phyloP scores from a whole-genome alignment of 805 yeast genomes.

The Zygosaccharomyces bailii region DNA sequence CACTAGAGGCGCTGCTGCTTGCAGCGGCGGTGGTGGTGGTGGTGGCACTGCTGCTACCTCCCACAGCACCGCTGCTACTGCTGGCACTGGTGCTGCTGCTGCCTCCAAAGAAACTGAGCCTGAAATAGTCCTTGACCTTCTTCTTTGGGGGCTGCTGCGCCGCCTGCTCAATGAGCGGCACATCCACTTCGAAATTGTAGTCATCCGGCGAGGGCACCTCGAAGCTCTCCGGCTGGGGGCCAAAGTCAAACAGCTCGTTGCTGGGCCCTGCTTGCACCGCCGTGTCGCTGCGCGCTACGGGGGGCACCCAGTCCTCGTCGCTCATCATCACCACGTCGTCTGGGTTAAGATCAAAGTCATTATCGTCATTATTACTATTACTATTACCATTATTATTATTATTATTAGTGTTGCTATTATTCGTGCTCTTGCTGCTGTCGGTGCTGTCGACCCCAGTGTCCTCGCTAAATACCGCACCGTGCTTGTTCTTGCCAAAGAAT shows the following conservation, averaged over 20 bases:
- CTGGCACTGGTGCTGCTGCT: slow-evolving; percentile 10
- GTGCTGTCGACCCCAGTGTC: no score
- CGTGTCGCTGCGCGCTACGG: slow-evolving; percentile 2
- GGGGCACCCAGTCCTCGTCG: slow-evolving; percentile 13
- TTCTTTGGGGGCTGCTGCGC: slow-evolving; percentile 16
- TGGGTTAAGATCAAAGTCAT: background rate
- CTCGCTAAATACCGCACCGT: slow-evolving; percentile 11
- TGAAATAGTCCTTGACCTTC: slow-evolving; percentile 30
- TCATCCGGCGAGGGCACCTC: slow-evolving; percentile 3
- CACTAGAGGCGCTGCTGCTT: slow-evolving; percentile 9
- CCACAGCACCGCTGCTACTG: slow-evolving; percentile 1
- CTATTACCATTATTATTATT: slow-evolving; percentile 3
- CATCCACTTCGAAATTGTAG: slow-evolving; percentile 6
- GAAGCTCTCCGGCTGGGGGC: slow-evolving; percentile 4
- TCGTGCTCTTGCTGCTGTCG: background rate
- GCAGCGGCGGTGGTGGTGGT: slow-evolving; percentile 7
- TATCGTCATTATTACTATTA: slow-evolving; percentile 5
- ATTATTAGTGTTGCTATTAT: slow-evolving; percentile 1
- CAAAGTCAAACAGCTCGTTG: slow-evolving; percentile 10
- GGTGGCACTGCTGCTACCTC: background rate
- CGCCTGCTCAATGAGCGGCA: slow-evolving; percentile 3
- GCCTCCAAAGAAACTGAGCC: slow-evolving; percentile 26
- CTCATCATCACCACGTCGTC: slow-evolving; percentile 14
- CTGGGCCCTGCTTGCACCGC: slow-evolving; percentile 5
- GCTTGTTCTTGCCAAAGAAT: slow-evolving; percentile 21